A percentile compares a stretch with the other conserved stretches of the same genome.
Conservation (phyloP, 2,329 filamentous ascomycete species). For the Colletotrichum melonis region DNA sequence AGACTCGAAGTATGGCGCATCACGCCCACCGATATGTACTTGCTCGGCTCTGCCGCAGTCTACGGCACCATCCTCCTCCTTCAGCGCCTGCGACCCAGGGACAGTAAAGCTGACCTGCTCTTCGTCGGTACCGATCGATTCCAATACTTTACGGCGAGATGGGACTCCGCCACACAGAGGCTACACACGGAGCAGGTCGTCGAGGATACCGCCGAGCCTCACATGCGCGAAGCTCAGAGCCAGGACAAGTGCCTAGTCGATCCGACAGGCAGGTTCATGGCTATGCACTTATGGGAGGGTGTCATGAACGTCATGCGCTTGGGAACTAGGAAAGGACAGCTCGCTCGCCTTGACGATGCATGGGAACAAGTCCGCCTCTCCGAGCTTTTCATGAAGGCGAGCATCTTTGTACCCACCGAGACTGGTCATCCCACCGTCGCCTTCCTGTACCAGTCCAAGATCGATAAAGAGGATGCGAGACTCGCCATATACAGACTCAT, state of each 20-base stretch:
- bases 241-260: conserved; percentile 88
- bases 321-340: conserved; percentile 56
- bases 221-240: conserved; percentile 82
- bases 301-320: conserved; percentile 67
- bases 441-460: conserved; percentile 66
- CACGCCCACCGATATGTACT: conserved; percentile 70
- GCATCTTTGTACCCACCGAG: conserved; percentile 67
- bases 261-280: conserved; percentile 74
- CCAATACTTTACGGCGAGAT: conserved; percentile 90
- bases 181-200: conserved; percentile 65
- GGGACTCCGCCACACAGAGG: conserved; percentile 71
- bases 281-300: conserved; percentile 70
- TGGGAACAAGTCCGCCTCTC: conserved; percentile 68
- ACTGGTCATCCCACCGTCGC: conserved; percentile 69
- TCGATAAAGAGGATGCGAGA: conserved; percentile 63
- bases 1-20: conserved; percentile 86
- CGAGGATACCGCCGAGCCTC: conserved; percentile 65
- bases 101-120: conserved; percentile 82
- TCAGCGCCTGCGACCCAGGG: conserved; percentile 80
- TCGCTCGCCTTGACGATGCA: conserved; percentile 54
- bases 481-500: conserved; percentile 71
- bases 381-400: conserved; percentile 70
- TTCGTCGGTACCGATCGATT: conserved; percentile 93
- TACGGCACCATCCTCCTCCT: conserved; percentile 91
- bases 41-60: conserved; percentile 76